Evolutionary conservation across 2,329 filamentous ascomycete genomes (phyloP).

Genomic region (Biscogniauxia sp.): DNA sequence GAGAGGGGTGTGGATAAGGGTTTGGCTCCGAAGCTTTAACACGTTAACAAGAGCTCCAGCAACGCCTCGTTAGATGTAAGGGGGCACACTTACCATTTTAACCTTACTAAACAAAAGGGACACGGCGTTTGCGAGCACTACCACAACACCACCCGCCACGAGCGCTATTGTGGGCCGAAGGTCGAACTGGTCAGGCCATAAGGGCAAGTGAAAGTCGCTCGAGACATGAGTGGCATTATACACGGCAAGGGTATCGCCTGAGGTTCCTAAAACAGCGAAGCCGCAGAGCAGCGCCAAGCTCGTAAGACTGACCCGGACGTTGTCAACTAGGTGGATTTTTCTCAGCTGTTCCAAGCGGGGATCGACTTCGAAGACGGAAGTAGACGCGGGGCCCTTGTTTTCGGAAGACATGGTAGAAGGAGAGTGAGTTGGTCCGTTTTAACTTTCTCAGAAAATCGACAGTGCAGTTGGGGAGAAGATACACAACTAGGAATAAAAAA

Average conservation of each 20-base stretch:
- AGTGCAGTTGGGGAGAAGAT: conserved; percentile 10
- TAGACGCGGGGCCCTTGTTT: conserved; percentile 39
- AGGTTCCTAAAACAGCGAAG: conserved; percentile 52
- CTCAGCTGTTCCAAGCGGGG: conserved; percentile 37
- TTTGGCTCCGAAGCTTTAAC: conserved; percentile 39
- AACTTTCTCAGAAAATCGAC: conserved; percentile 19
- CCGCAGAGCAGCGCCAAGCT: conserved; percentile 49
- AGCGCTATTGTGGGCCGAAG: conserved; percentile 55
- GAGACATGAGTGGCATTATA: conserved; percentile 54
- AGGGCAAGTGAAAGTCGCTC: conserved; percentile 46
- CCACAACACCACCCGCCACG: conserved; percentile 49
- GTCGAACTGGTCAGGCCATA: conserved; percentile 60
- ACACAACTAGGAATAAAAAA: conserved; percentile 14
- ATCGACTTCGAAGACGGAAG: conserved; percentile 51
- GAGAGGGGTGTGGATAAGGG: conserved; percentile 35
- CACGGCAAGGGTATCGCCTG: conserved; percentile 52
- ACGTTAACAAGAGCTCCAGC: conserved; percentile 9
- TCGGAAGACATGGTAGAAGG: conserved; percentile 31
- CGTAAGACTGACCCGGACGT: conserved; percentile 46
- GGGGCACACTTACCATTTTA: conserved; percentile 43
- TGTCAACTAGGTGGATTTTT: conserved; percentile 41
- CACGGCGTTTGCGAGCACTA: conserved; percentile 46
- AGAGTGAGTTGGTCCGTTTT: conserved; percentile 10
- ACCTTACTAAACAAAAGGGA: conserved; percentile 50
- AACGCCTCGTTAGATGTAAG: background rate